Percentiles rank a stretch among this genome's conserved stretches.
Conservation (phyloP, 176 grass and related monocot species). For the Rhynchospora tenuis region DNA sequence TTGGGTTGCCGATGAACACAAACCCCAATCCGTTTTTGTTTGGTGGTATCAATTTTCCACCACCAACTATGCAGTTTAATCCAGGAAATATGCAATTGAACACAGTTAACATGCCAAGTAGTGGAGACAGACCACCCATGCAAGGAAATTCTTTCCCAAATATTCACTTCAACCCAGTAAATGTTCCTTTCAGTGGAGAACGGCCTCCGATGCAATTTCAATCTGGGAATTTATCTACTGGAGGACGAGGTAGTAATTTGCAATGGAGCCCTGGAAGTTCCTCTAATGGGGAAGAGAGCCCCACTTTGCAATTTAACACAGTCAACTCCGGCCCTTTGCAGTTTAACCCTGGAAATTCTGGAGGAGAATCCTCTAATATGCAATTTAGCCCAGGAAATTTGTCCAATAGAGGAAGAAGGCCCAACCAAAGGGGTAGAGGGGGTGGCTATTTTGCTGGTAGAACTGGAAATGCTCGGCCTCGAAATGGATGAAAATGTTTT, state of each 20-base stretch:
- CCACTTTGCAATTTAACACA: slow-evolving; percentile 14
- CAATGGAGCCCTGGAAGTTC: neutral
- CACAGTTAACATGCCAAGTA: neutral
- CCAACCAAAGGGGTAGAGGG: slow-evolving; percentile 46
- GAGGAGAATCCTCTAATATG: neutral
- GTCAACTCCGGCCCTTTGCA: slow-evolving; percentile 6
- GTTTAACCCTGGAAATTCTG: neutral
- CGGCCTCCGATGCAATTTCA: neutral
- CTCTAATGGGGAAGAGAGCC: neutral
- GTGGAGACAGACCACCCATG: neutral
- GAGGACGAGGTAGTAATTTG: neutral
- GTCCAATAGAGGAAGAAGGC: slow-evolving; percentile 39
- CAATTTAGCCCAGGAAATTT: slow-evolving; percentile 44
- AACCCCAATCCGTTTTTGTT: slow-evolving; percentile 3
- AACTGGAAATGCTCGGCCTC: neutral
- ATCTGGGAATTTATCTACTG: neutral
- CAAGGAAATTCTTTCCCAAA: slow-evolving; percentile 15
- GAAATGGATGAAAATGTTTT: neutral
- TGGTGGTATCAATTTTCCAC: slow-evolving; percentile 1
- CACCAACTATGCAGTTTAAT: slow-evolving; percentile 12
- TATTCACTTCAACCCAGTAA: neutral
- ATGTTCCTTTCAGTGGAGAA: neutral
- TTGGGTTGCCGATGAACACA: slow-evolving; percentile 2
- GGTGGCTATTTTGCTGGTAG: slow-evolving; percentile 26
- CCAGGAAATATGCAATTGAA: slow-evolving; percentile 21